These are phyloP conservation scores for Phytophthora brassicae DNA, from an alignment of 352 stramenopile genomes.

Conservation along the genomic window DNA sequence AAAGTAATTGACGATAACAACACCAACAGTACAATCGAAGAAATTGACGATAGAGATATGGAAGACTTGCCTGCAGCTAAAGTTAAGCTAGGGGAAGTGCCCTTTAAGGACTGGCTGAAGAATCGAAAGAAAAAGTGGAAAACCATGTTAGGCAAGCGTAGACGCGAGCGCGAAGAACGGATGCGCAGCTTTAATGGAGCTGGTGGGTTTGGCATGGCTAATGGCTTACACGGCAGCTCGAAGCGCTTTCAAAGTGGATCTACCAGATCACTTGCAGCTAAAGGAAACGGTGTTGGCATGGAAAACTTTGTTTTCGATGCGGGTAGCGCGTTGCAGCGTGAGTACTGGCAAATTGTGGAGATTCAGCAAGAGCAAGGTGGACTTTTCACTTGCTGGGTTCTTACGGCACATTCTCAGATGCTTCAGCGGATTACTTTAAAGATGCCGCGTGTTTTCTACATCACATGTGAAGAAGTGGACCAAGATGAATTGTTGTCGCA, in stretches of 20 bases:
- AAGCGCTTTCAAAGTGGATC: conserved; percentile 43
- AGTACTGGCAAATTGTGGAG: conserved; percentile 84
- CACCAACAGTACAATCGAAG: conserved; percentile 20
- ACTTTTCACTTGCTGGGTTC: conserved; percentile 95
- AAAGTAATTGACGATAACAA: conserved; percentile 19
- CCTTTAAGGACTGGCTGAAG: conserved; percentile 60
- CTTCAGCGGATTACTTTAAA: conserved; percentile 75
- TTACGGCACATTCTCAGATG: conserved; percentile 84
- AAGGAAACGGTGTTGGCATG: conserved; percentile 61
- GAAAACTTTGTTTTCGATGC: conserved; percentile 81
- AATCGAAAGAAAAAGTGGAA: conserved; percentile 83
- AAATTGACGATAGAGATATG: conserved; percentile 31
- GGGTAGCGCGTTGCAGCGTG: conserved; percentile 48
- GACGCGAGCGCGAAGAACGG: conserved; percentile 59
- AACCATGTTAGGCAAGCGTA: conserved; percentile 49
- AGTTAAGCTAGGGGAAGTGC: conserved; percentile 62
- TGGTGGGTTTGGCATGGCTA: conserved; percentile 35
- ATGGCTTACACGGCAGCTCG: conserved; percentile 24
- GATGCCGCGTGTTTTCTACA: conserved; percentile 68
- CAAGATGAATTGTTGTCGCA: conserved; percentile 76
- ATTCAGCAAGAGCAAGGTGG: conserved; percentile 80
- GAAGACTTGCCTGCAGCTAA: conserved; percentile 14
- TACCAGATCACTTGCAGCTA: conserved; percentile 15
- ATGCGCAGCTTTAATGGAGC: conserved; percentile 32
- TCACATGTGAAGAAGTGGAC: conserved; percentile 71